phyloP scores from a whole-genome alignment of 2,329 filamentous ascomycete genomes.

The Cryphonectria radicalis region DNA sequence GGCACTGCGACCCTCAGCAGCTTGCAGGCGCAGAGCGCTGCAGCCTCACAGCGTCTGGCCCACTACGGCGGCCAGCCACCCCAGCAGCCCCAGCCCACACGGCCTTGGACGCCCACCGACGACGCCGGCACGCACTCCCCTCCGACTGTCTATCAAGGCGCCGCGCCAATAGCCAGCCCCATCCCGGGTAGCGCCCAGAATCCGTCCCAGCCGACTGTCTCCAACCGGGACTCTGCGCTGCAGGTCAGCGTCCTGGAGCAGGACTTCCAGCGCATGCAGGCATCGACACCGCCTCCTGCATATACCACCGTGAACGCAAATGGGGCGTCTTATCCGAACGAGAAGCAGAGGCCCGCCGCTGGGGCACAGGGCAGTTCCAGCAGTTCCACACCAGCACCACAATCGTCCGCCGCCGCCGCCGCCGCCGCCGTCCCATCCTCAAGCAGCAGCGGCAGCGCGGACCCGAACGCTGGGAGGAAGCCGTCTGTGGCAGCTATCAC shows the following conservation, averaged over 20 bases:
- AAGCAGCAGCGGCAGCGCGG: slow-evolving; percentile 31
- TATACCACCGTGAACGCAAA: slow-evolving; percentile 77
- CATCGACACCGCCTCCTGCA: slow-evolving; percentile 88
- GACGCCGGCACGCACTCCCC: slow-evolving; percentile 84
- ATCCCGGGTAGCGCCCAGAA: slow-evolving; percentile 55
- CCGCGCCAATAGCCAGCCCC: slow-evolving; percentile 67
- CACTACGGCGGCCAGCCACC: slow-evolving; percentile 69
- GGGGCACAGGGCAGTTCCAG: slow-evolving; percentile 32
- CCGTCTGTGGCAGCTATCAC: slow-evolving; percentile 37
- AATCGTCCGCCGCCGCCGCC: slow-evolving; percentile 20
- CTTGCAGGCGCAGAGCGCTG: slow-evolving; percentile 72
- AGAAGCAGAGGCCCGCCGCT: slow-evolving; percentile 67
- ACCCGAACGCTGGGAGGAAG: slow-evolving; percentile 35
- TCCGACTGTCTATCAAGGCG: slow-evolving; percentile 89
- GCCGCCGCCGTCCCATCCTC: slow-evolving; percentile 28
- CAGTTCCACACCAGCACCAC: slow-evolving; percentile 37
- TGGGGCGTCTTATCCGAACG: slow-evolving; percentile 69
- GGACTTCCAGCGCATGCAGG: slow-evolving; percentile 81
- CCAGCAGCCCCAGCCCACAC: slow-evolving; percentile 48
- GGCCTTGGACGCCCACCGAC: slow-evolving; percentile 96
- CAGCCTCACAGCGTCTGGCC: slow-evolving; percentile 78
- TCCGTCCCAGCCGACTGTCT: slow-evolving; percentile 33
- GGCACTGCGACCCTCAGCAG: slow-evolving; percentile 81
- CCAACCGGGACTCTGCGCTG: slow-evolving; percentile 36
- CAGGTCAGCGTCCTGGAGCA: slow-evolving; percentile 78